These are phyloP conservation scores for Fusarium keratoplasticum DNA, from an alignment of 2,329 filamentous ascomycete species.

Conservation along the genomic window DNA sequence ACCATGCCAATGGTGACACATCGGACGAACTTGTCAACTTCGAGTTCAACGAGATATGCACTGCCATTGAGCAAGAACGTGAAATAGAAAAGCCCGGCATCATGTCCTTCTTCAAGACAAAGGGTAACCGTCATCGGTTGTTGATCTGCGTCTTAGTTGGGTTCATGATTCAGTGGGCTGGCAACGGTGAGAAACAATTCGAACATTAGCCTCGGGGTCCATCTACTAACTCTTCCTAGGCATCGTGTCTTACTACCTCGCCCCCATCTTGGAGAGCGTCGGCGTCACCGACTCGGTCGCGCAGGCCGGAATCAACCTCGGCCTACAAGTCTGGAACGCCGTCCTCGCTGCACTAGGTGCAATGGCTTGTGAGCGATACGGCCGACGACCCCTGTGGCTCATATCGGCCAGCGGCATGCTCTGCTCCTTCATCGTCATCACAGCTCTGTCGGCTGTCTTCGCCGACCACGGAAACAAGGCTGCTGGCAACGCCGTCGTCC, in stretches of 20 bases:
- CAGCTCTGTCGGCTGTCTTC: constrained; percentile 11
- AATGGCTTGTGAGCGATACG: constrained; percentile 17
- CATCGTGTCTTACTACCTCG: constrained; percentile 29
- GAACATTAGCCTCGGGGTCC: accelerated
- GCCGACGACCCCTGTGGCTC: constrained; percentile 18
- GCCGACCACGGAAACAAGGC: constrained; percentile 2
- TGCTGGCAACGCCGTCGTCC: constrained; percentile 15
- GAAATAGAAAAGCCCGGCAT: constrained; percentile 53
- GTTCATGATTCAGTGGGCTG: constrained; percentile 36
- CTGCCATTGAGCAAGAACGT: constrained; percentile 59
- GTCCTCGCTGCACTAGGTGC: constrained; percentile 16
- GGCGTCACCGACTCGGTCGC: constrained; percentile 18
- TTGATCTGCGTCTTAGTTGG: constrained; percentile 33
- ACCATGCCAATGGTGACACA: constrained; percentile 61
- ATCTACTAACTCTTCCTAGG: not conserved
- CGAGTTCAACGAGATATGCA: constrained; percentile 62
- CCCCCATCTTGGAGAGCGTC: constrained; percentile 12
- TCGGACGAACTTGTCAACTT: constrained; percentile 58
- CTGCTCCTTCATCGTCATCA: constrained; percentile 16
- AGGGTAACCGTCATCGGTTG: constrained; percentile 40
- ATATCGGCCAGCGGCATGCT: constrained; percentile 22
- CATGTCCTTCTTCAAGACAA: constrained; percentile 53
- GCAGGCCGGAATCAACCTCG: constrained; percentile 19
- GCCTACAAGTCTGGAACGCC: constrained; percentile 24
- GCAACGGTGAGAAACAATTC: constrained; percentile 5